Conservation (phyloP, 306 rosid species). For the Arachis hypogaea region DNA sequence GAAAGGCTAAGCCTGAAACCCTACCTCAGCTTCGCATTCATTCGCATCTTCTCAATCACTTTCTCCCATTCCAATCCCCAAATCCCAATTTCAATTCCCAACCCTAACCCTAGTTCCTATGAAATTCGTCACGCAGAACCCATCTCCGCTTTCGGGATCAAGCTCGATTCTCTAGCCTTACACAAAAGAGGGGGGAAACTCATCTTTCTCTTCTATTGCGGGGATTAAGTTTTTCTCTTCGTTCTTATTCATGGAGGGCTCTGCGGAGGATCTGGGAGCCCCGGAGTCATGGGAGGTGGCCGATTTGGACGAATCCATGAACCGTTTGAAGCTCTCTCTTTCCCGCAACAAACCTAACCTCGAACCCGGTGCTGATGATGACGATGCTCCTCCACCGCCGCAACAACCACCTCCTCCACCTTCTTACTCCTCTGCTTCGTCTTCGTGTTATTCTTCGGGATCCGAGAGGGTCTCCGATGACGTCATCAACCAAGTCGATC, state of each 20-base stretch:
- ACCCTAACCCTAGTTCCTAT: constrained; percentile 54
- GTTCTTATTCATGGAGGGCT: constrained; percentile 70
- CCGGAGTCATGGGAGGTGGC: constrained; percentile 99
- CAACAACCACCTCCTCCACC: constrained; percentile 25
- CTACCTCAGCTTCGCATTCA: constrained; percentile 40
- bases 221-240: not conserved
- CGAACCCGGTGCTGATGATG: constrained; percentile 17
- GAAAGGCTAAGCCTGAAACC: constrained; percentile 39
- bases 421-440: not conserved
- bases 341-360: constrained; percentile 47
- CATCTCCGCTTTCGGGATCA: constrained; percentile 34
- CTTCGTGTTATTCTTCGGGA: constrained; percentile 38
- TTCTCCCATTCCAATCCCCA: constrained; percentile 11
- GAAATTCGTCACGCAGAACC: constrained; percentile 44
- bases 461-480: constrained; percentile 60
- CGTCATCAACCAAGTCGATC: constrained; percentile 71
- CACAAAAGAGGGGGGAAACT: not conserved
- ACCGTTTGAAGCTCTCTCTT: constrained; percentile 77
- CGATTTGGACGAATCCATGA: constrained; percentile 84
- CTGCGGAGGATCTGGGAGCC: constrained; percentile 92
- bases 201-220: constrained; percentile 1
- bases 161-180: constrained; percentile 45
- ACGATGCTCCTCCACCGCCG: not conserved
- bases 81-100: constrained; percentile 34
- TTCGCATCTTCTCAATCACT: constrained; percentile 34